Conservation (phyloP, 2,329 filamentous ascomycete genomes). For the Ophiostoma sp. region DNA sequence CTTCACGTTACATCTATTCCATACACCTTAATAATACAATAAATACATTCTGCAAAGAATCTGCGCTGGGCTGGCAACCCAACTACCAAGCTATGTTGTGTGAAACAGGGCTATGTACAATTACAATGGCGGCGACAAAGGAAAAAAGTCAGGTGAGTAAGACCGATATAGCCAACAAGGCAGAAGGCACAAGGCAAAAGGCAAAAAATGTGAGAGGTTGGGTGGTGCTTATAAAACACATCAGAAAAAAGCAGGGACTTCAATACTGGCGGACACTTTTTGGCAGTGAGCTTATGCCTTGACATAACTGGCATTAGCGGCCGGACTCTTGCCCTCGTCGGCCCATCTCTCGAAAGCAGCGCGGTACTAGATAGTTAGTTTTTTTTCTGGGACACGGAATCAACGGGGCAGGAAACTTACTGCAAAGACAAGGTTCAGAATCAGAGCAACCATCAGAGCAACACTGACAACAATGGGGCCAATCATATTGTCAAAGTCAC, state of each 20-base stretch:
- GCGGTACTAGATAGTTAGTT: constrained; percentile 23
- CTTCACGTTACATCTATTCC: neutral
- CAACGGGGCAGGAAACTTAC: constrained; percentile 11
- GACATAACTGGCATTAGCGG: constrained; percentile 16
- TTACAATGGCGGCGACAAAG: neutral
- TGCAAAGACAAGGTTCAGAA: constrained; percentile 85
- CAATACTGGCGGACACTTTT: no score
- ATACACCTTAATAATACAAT: neutral
- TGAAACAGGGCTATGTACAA: neutral
- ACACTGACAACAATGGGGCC: constrained; percentile 80
- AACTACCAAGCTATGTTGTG: neutral
- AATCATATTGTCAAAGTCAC: constrained; percentile 84
- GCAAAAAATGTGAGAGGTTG: neutral
- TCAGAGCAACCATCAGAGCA: constrained; percentile 70
- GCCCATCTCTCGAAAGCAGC: constrained; percentile 28
- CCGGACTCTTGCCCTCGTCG: constrained; percentile 7
- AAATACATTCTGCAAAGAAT: neutral
- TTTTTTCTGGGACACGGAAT: neutral
- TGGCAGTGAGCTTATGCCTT: constrained; percentile 12
- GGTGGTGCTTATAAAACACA: neutral
- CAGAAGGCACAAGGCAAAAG: neutral
- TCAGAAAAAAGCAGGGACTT: neutral
- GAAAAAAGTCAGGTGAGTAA: neutral
- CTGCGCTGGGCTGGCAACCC: neutral
- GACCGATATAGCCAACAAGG: neutral